Percentiles rank a stretch among this genome's conserved stretches.
These are phyloP conservation scores for Leccinum subrobustum DNA, from an alignment of 1,284 basidiomycete genomes.

Conservation along the genomic window DNA sequence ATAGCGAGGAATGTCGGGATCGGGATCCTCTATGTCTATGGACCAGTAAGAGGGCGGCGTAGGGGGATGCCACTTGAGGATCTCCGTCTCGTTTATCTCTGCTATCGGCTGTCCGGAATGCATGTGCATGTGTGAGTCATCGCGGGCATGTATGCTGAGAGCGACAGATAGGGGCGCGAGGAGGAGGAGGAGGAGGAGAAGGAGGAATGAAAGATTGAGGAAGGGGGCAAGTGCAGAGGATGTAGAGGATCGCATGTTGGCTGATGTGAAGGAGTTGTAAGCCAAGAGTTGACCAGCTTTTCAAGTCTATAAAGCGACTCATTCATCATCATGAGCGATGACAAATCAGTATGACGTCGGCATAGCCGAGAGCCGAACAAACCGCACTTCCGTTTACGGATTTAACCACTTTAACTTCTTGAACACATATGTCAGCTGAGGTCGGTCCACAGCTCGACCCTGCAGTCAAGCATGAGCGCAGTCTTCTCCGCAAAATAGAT, in stretches of 20 bases:
- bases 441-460: not conserved
- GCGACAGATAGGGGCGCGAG: constrained; percentile 17
- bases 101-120: constrained; percentile 49
- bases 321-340: not conserved
- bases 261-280: not conserved
- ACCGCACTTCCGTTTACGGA: constrained; percentile 26
- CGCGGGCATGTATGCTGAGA: constrained; percentile 21
- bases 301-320: constrained; percentile 7
- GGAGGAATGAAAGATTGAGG: not conserved
- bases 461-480: constrained; percentile 28
- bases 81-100: constrained; percentile 71
- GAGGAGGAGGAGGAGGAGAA: constrained; percentile 5
- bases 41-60: constrained; percentile 80
- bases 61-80: constrained; percentile 59
- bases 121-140: constrained; percentile 46
- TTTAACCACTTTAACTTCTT: not conserved
- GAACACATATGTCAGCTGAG: not conserved
- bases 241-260: not conserved
- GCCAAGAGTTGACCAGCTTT: constrained; percentile 6
- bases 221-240: not conserved
- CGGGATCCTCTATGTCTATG: constrained; percentile 62
- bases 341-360: constrained; percentile 14
- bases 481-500: constrained; percentile 44
- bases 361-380: not conserved
- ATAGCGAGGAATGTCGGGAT: constrained; percentile 46